Base-by-base conservation (phyloP, 2,329 filamentous ascomycete genomes). In the Neofusicoccum sp. region DNA sequence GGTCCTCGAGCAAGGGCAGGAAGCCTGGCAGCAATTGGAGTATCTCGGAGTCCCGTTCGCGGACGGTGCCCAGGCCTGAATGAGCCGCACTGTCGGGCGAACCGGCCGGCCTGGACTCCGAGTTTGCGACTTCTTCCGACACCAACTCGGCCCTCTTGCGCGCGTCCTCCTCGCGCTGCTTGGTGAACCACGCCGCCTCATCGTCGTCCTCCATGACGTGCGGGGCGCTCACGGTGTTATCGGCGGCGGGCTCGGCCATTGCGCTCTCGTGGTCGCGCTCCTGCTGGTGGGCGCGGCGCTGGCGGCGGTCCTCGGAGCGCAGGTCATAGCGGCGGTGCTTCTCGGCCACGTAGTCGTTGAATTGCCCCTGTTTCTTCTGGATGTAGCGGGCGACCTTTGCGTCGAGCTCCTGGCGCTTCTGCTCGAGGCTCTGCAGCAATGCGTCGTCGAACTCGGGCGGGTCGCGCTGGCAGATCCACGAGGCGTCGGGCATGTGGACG, bases 331-430 rank as follows among this genome's bases (percentile, higher is more conserved):
- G 40, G 12, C 43, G 43, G 59, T 51, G 24, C 49, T 61, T 61
- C 7, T 61, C 59, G 41, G 43, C 51, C n/a, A 61, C 59, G 26
- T 44, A 61, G 43, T 61, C 59, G 49, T 61, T 48, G 33, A 56
- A 61, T 57, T 61, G 59, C 49, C 49, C 59, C 59, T 61, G 59
- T 48, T 61, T 61, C 51, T 61, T 61, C n/a, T 43, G 41, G 16
- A 61, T 61, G 51, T 61, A 61, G 40, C 59, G 59, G 26, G 41
- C 41, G 31, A 61, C 51, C 43, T 61, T 61, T 31, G 59, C 59
- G 59, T 61, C 59, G 49, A 61, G 59, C 30, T 61, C 59, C 41
- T 48, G 51, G 33, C 59, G 59, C 33, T 61, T 61, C 49, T 56
- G 49, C 40, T 61, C 59, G 51, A 61, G 59, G 43, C 41, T 61